phyloP scores from a whole-genome alignment of 208 protist genomes.

The Leishmania arabica region DNA sequence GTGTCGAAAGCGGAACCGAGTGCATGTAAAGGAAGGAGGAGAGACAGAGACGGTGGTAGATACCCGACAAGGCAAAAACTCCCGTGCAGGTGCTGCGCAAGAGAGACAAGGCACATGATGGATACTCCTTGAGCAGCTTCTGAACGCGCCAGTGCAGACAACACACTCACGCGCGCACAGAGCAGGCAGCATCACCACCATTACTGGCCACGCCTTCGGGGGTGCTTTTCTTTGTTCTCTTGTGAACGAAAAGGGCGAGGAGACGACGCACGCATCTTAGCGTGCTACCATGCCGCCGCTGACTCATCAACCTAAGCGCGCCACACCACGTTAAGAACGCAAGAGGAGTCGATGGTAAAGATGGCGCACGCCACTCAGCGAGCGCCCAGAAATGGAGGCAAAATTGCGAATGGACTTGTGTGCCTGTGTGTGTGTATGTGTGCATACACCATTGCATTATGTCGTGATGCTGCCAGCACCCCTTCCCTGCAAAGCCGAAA shows the following conservation, averaged over 20 bases:
- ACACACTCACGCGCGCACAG: background rate
- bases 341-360: background rate
- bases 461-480: background rate
- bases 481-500: background rate
- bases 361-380: background rate
- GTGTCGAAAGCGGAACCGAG: background rate
- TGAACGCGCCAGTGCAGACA: background rate
- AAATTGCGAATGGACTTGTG: background rate
- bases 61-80: background rate
- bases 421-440: slow-evolving; percentile 1
- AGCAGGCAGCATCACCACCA: background rate
- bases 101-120: background rate
- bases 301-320: background rate
- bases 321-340: too few relatives aligned
- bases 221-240: background rate
- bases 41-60: background rate
- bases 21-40: background rate
- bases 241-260: background rate
- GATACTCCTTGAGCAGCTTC: background rate
- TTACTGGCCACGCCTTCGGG: background rate
- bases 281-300: background rate
- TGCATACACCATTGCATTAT: background rate
- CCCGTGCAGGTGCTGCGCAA: background rate
- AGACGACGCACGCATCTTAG: background rate
- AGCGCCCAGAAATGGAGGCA: background rate